phyloP scores from a whole-genome alignment of 331 rosid species.

The Malus hybrid region DNA sequence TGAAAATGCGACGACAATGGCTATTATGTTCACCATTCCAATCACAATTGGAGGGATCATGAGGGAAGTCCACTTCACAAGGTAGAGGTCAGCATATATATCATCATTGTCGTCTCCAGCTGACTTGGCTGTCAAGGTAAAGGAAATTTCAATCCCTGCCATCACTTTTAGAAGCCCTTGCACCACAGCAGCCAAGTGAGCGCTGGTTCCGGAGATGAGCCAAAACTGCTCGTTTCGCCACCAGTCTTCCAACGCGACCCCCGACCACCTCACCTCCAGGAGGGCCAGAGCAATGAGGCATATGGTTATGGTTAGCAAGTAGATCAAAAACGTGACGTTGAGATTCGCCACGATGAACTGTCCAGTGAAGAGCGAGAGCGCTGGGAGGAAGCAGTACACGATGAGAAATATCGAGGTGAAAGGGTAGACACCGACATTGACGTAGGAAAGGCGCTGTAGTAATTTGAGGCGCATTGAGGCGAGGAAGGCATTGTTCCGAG shows the following conservation, averaged over 20 bases:
- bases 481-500: slow-evolving; percentile 63
- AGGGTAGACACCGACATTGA: slow-evolving; percentile 81
- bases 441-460: slow-evolving; percentile 63
- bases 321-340: slow-evolving; percentile 46
- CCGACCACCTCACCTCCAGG: slow-evolving; percentile 78
- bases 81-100: slow-evolving; percentile 51
- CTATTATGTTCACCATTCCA: slow-evolving; percentile 58
- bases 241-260: slow-evolving; percentile 76
- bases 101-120: slow-evolving; percentile 50
- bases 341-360: slow-evolving; percentile 59
- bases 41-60: slow-evolving; percentile 83
- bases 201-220: slow-evolving; percentile 79
- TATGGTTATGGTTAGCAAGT: slow-evolving; percentile 52
- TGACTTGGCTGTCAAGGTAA: slow-evolving; percentile 67
- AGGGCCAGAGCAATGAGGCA: slow-evolving; percentile 52
- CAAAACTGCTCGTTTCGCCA: slow-evolving; percentile 94
- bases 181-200: slow-evolving; percentile 73
- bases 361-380: slow-evolving; percentile 73
- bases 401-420: slow-evolving; percentile 82
- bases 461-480: slow-evolving; percentile 43
- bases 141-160: slow-evolving; percentile 81
- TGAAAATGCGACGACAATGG: slow-evolving; percentile 48
- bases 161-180: slow-evolving; percentile 75
- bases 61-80: slow-evolving; percentile 72
- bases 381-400: slow-evolving; percentile 87